Percentiles rank a stretch among this genome's conserved stretches.
These are phyloP conservation scores for Colletotrichum plurivorum DNA, from an alignment of 2,329 filamentous ascomycete genomes.

Conservation along the genomic window DNA sequence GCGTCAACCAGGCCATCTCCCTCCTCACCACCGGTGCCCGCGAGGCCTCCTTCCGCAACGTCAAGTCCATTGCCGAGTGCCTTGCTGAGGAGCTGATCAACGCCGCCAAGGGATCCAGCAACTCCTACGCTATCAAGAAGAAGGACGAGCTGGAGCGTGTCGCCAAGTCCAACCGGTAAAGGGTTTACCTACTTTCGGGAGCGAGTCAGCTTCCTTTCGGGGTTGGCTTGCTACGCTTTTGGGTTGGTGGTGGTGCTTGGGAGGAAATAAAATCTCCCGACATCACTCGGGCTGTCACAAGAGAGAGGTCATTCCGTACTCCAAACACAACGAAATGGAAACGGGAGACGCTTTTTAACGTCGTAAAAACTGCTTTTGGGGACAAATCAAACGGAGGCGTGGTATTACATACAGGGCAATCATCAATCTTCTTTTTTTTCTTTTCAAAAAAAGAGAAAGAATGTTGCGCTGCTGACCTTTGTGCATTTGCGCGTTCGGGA, in stretches of 20 bases:
- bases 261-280: constrained; percentile 4
- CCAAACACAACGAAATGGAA: constrained; percentile 11
- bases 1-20: constrained; percentile 99
- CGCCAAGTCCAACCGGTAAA: constrained; percentile 99
- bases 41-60: constrained; percentile 99
- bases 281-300: not conserved
- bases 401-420: constrained; percentile 42
- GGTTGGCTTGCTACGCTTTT: not conserved
- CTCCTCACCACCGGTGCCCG: constrained; percentile 99
- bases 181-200: constrained; percentile 54
- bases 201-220: constrained; percentile 20
- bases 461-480: constrained; percentile 44
- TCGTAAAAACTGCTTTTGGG: constrained; percentile 41
- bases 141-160: constrained; percentile 99
- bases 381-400: constrained; percentile 41
- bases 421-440: constrained; percentile 38
- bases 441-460: constrained; percentile 24
- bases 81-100: constrained; percentile 99
- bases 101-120: constrained; percentile 99
- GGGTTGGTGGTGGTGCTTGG: constrained; percentile 46
- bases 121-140: constrained; percentile 99
- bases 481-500: constrained; percentile 62
- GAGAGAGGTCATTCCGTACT: not conserved
- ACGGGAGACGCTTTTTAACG: constrained; percentile 29
- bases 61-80: constrained; percentile 99